phyloP scores from a whole-genome alignment of 2,329 filamentous ascomycete genomes.

The Fusarium udum region DNA sequence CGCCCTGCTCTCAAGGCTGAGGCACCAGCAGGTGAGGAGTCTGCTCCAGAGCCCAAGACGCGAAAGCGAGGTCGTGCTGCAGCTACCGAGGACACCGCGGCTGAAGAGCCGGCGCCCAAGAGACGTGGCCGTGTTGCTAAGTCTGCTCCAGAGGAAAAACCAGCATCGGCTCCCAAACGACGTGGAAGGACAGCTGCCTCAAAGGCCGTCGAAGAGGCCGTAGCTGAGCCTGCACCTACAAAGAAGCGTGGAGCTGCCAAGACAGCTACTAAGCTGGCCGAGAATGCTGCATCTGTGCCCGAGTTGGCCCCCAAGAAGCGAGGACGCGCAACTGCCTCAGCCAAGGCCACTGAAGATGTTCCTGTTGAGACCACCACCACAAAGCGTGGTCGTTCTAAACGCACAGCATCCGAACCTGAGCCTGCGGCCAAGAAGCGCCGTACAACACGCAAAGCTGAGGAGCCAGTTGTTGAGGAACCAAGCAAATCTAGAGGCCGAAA shows the following conservation, averaged over 20 bases:
- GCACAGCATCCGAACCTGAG: slow-evolving; percentile 19
- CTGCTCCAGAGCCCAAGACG: slow-evolving; percentile 7
- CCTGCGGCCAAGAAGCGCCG: slow-evolving; percentile 35
- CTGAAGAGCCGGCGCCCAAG: slow-evolving; percentile 19
- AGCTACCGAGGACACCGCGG: background rate
- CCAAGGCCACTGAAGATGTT: background rate
- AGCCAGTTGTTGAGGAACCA: slow-evolving; percentile 5
- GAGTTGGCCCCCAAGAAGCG: slow-evolving; percentile 24
- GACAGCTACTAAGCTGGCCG: background rate
- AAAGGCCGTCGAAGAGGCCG: slow-evolving; percentile 2
- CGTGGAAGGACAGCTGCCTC: slow-evolving; percentile 17
- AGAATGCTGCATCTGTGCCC: slow-evolving; percentile 5
- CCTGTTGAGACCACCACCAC: slow-evolving; percentile 16
- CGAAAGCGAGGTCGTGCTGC: slow-evolving; percentile 34
- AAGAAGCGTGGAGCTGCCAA: slow-evolving; percentile 26
- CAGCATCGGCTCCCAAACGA: slow-evolving; percentile 1
- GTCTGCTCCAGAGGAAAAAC: slow-evolving; percentile 2
- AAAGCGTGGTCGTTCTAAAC: slow-evolving; percentile 35
- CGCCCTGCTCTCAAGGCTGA: slow-evolving; percentile 28
- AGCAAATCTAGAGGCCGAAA: slow-evolving; percentile 5
- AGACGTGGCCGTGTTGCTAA: slow-evolving; percentile 21
- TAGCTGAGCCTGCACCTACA: background rate
- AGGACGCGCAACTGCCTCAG: slow-evolving; percentile 6
- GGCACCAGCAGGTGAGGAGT: background rate
- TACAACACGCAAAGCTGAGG: slow-evolving; percentile 17